Evolutionary conservation across 495 filamentous ascomycete species (phyloP).

Genomic region (Annulohypoxylon stygium): DNA sequence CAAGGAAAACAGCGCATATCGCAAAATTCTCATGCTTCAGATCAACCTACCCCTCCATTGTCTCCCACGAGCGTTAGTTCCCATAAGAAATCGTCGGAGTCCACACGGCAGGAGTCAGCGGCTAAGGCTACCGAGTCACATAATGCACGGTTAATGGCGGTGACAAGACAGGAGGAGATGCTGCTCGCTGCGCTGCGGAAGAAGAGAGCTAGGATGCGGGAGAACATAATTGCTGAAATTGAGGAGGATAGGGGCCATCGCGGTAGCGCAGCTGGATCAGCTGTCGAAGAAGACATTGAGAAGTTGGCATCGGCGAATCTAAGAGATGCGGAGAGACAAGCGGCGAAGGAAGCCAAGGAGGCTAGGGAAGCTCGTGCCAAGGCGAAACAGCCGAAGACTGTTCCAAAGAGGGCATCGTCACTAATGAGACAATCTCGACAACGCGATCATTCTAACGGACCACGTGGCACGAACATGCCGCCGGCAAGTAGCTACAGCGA

Average conservation of each 20-base stretch:
- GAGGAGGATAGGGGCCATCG: slow-evolving; percentile 51
- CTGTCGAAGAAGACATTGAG: slow-evolving; percentile 20
- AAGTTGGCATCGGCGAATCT: slow-evolving; percentile 29
- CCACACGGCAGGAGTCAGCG: slow-evolving; percentile 37
- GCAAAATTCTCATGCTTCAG: slow-evolving; percentile 48
- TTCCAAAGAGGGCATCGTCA: slow-evolving; percentile 36
- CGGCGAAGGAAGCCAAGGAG: slow-evolving; percentile 33
- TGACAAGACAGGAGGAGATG: slow-evolving; percentile 87
- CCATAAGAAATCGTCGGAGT: slow-evolving; percentile 52
- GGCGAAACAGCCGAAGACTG: slow-evolving; percentile 24
- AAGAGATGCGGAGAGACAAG: slow-evolving; percentile 33
- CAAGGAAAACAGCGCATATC: slow-evolving; percentile 42
- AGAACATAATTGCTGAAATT: slow-evolving; percentile 74
- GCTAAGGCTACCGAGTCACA: slow-evolving; percentile 44
- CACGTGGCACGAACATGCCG: slow-evolving; percentile 24
- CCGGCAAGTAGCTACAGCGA: slow-evolving; percentile 45
- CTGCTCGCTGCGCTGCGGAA: slow-evolving; percentile 83
- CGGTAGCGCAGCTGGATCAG: background rate
- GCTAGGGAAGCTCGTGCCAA: slow-evolving; percentile 28
- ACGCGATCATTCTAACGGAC: slow-evolving; percentile 32
- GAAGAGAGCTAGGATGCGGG: slow-evolving; percentile 81
- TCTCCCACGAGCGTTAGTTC: slow-evolving; percentile 64
- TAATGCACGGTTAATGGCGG: slow-evolving; percentile 81
- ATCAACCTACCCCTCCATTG: slow-evolving; percentile 61
- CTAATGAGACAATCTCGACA: slow-evolving; percentile 21